These are phyloP conservation scores for Colletotrichum gloeosporioides DNA, from an alignment of 2,329 filamentous ascomycete species.

Conservation along the genomic window DNA sequence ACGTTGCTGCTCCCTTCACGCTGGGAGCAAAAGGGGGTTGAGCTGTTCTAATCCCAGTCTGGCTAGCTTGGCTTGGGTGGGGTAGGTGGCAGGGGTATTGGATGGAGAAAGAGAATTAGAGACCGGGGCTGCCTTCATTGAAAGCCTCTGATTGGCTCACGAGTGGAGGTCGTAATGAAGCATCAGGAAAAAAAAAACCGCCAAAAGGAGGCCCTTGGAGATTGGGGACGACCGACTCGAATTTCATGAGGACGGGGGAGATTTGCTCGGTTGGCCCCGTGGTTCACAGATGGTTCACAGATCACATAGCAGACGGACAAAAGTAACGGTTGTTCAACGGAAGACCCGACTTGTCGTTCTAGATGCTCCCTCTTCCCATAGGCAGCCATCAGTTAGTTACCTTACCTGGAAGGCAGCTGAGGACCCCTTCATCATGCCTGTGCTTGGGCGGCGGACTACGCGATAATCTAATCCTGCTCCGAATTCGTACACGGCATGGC, in stretches of 20 bases:
- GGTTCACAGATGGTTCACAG: not conserved
- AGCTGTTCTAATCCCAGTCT: not conserved
- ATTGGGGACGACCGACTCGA: constrained; percentile 8
- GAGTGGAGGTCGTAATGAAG: constrained; percentile 17
- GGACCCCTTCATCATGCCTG: not conserved
- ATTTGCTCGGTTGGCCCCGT: not conserved
- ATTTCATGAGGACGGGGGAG: not conserved
- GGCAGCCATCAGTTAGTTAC: not conserved
- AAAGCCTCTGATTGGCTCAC: not conserved
- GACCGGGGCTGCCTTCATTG: not conserved
- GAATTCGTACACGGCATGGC: not conserved
- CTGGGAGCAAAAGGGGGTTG: constrained; percentile 18
- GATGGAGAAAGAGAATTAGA: constrained; percentile 17
- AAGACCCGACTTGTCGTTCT: not conserved
- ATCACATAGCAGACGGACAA: not conserved
- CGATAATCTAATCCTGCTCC: not conserved
- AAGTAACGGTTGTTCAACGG: not conserved
- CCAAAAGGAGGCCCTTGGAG: constrained; percentile 20
- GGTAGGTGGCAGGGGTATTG: not conserved
- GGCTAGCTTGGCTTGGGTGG: constrained; percentile 5
- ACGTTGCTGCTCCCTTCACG: constrained; percentile 5
- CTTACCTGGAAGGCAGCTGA: not conserved
- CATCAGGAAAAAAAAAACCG: constrained; percentile 17
- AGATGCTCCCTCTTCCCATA: not conserved
- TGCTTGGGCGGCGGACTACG: not conserved